Percentiles rank a stretch among this genome's conserved stretches.
phyloP scores from a whole-genome alignment of 169 alveolate genomes.

The Cryptosporidium xiaoi region DNA sequence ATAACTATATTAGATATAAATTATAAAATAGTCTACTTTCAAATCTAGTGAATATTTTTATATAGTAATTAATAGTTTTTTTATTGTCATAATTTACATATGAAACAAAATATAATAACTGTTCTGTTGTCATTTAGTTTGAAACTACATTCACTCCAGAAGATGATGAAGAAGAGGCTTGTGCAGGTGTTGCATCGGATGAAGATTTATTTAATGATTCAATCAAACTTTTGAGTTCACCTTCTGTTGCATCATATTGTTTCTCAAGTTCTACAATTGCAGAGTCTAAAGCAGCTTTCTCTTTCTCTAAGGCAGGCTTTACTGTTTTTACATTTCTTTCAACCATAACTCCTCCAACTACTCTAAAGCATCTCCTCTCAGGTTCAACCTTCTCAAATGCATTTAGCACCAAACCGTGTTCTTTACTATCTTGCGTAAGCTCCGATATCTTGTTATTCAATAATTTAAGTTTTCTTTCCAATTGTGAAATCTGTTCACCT shows the following conservation, averaged over 20 bases:
- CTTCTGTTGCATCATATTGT: slow-evolving; percentile 59
- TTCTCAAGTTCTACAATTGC: slow-evolving; percentile 66
- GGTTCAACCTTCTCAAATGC: slow-evolving; percentile 85
- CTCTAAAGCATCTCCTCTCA: slow-evolving; percentile 89
- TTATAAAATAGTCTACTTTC: too few species aligned
- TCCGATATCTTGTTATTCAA: slow-evolving; percentile 82
- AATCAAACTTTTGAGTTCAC: slow-evolving; percentile 31
- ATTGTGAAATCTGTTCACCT: slow-evolving; percentile 63
- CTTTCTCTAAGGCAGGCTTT: slow-evolving; percentile 86
- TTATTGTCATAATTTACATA: too few species aligned
- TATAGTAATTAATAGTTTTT: not conserved
- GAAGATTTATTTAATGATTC: slow-evolving; percentile 18
- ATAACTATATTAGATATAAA: too few species aligned
- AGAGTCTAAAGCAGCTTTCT: slow-evolving; percentile 75
- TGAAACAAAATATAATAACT: too few species aligned
- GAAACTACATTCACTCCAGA: slow-evolving; percentile 6
- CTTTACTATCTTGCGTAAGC: slow-evolving; percentile 86
- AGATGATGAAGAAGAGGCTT: slow-evolving; percentile 13
- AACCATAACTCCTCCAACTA: slow-evolving; percentile 90
- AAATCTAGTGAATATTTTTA: too few species aligned
- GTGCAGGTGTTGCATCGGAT: not conserved
- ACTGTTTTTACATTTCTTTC: slow-evolving; percentile 90
- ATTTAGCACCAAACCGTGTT: slow-evolving; percentile 88
- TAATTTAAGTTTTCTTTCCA: slow-evolving; percentile 79
- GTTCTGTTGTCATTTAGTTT: not conserved